Percentiles rank a stretch among this genome's conserved stretches.
Conservation (phyloP, 2,329 filamentous ascomycete species). For the Aspergillus proliferans region DNA sequence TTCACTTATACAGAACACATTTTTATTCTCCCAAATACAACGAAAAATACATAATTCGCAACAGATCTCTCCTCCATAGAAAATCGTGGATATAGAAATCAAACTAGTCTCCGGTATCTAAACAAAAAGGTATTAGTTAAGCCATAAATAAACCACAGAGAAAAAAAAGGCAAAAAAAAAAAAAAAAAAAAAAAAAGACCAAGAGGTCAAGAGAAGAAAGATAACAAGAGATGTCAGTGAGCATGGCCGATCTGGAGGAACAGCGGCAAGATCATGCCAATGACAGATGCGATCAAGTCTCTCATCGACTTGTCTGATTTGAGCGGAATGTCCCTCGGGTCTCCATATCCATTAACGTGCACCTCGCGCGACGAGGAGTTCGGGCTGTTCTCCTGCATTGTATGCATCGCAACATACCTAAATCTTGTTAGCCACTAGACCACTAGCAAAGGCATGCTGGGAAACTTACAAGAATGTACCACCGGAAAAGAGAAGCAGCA, state of each 20-base stretch:
- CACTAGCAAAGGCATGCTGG: neutral
- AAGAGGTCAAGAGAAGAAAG: neutral
- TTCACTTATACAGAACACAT: conserved; percentile 4
- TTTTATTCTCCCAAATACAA: neutral
- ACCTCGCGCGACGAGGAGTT: conserved; percentile 25
- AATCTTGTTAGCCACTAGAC: conserved; percentile 9
- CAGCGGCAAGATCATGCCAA: conserved; percentile 43
- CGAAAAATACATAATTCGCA: neutral
- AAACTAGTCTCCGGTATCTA: neutral
- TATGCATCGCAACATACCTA: conserved; percentile 97
- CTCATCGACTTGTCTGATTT: conserved; percentile 38
- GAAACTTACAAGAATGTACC: conserved; percentile 83
- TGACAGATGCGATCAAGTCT: conserved; percentile 41
- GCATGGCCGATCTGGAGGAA: conserved; percentile 45
- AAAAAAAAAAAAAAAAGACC: neutral
- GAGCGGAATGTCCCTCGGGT: conserved; percentile 28
- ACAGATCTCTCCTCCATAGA: too few relatives aligned
- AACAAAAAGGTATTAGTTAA: neutral
- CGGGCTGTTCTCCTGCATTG: conserved; percentile 71
- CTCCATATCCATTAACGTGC: conserved; percentile 38
- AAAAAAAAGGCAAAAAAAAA: neutral
- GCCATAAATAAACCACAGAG: conserved; percentile 12
- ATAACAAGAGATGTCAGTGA: conserved; percentile 24
- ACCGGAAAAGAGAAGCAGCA: conserved; percentile 87
- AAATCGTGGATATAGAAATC: too few relatives aligned